Evolutionary conservation across 2,329 filamentous ascomycete genomes (phyloP), one percentile per base, ranked within the genome.

Genomic region (Macrophomina phaseolina): DNA sequence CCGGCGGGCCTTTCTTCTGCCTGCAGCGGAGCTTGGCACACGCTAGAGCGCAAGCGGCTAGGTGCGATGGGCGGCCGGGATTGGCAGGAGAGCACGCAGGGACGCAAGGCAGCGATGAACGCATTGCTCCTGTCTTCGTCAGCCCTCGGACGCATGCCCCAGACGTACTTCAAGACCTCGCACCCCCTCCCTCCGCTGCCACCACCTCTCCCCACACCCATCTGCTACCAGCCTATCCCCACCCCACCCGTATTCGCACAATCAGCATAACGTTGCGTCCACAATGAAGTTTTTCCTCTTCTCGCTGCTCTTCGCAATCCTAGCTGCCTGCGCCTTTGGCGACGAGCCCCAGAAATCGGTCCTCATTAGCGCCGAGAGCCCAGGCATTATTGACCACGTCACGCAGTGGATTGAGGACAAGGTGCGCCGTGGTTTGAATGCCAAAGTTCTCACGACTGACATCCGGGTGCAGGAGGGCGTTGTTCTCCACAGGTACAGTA

Each of bases 401-500:
- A 95, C 90, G 82, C 80, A 90, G 49, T 86, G 87, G 2, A 89
- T 97, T 72, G 79, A 83, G 63, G 83, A 89, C 53, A 89, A 89
- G 46, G 91, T 85, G 78, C 69, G 83, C 73, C 16, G 36, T n/a
- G 7, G 11, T 49, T 16, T 42, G 12, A 5, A 3, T 9, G n/a
- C 18, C 4, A 23, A 30, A 8, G 38, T 28, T 34, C 40, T n/a
- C 23, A 34, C 7, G 16, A 23, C 55, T 66, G 40, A 66, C 64
- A 46, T 3, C 34, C 23, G 46, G 52, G 16, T 14, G 46, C 71
- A 86, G 83, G 84, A 91, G 60, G 92, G 92, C 46, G 80, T 86
- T 60, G 92, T 97, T 72, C 95, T 91, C 28, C 92, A 96, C 81
- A 86, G 90, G 74, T 95, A 92, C 78, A 88, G 90, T 93, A 85